Conservation (phyloP, 805 yeast genomes). For the Wickerhamiella domercqiae region DNA sequence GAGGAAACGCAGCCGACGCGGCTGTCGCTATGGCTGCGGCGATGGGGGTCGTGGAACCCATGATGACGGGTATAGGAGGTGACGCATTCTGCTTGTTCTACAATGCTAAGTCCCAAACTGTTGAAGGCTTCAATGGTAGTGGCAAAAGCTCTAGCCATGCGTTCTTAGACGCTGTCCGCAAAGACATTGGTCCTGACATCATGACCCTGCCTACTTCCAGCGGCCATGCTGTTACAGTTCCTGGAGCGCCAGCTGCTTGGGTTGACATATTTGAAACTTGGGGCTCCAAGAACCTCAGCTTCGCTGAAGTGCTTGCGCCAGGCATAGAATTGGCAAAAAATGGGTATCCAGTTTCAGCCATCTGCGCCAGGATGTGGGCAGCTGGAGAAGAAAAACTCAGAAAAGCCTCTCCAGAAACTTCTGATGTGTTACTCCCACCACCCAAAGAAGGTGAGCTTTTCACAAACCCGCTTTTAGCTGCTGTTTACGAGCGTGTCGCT, state of each 20-base stretch:
- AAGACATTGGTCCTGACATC: conserved; percentile 28
- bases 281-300: conserved; percentile 54
- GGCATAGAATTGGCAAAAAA: conserved; percentile 47
- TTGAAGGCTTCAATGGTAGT: conserved; percentile 58
- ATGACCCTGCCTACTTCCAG: conserved; percentile 37
- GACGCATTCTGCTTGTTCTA: conserved; percentile 44
- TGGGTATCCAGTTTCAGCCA: conserved; percentile 50
- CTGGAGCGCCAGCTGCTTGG: conserved; percentile 77
- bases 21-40: conserved; percentile 31
- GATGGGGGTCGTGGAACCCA: conserved; percentile 26
- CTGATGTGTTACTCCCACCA: conserved; percentile 26
- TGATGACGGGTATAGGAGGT: conserved; percentile 29
- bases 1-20: conserved; percentile 46
- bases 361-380: conserved; percentile 40
- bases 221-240: conserved; percentile 50
- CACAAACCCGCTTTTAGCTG: conserved; percentile 37
- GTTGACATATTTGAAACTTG: conserved; percentile 48
- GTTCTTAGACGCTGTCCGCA: conserved; percentile 17
- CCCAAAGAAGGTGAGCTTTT: conserved; percentile 49
- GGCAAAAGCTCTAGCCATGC: conserved; percentile 49
- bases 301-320: conserved; percentile 34
- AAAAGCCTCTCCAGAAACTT: conserved; percentile 22
- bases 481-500: conserved; percentile 37
- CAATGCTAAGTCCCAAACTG: conserved; percentile 33
- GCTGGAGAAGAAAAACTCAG: conserved; percentile 28